phyloP scores from a whole-genome alignment of 306 rosid species.

The Malus fusca region DNA sequence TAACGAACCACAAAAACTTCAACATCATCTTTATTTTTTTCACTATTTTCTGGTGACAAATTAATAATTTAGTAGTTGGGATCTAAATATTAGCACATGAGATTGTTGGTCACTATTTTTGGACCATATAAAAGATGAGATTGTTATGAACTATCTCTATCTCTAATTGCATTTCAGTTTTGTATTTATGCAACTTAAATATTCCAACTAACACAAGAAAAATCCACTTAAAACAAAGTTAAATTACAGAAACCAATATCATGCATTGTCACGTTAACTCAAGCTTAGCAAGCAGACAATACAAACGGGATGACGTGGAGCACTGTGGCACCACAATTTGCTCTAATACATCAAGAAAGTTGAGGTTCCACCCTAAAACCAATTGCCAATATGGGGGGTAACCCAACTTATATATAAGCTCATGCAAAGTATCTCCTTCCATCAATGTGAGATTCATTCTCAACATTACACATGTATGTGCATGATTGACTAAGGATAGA shows the following conservation, averaged over 20 bases:
- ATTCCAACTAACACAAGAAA: not conserved
- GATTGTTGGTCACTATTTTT: not conserved
- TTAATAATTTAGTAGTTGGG: not conserved
- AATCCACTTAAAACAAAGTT: not conserved
- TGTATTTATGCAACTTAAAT: not conserved
- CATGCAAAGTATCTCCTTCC: too few relatives aligned
- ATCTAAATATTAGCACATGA: not conserved
- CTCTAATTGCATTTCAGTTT: not conserved
- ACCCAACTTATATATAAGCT: too few relatives aligned
- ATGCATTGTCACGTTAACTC: too few relatives aligned
- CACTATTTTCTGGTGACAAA: not conserved
- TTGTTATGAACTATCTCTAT: not conserved
- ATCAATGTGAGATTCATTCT: too few relatives aligned
- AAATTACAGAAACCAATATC: not conserved
- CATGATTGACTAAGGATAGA: too few relatives aligned
- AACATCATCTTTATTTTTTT: not conserved
- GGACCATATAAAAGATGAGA: not conserved
- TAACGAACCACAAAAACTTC: not conserved
- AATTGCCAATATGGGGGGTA: too few relatives aligned
- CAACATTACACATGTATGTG: too few relatives aligned
- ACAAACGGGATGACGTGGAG: too few relatives aligned
- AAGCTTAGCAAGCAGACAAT: too few relatives aligned
- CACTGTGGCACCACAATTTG: fast-evolving
- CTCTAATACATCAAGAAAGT: too few relatives aligned
- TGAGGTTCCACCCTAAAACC: too few relatives aligned